Base-by-base conservation (phyloP, 2,329 filamentous ascomycete species). In the Periconia digitata region DNA sequence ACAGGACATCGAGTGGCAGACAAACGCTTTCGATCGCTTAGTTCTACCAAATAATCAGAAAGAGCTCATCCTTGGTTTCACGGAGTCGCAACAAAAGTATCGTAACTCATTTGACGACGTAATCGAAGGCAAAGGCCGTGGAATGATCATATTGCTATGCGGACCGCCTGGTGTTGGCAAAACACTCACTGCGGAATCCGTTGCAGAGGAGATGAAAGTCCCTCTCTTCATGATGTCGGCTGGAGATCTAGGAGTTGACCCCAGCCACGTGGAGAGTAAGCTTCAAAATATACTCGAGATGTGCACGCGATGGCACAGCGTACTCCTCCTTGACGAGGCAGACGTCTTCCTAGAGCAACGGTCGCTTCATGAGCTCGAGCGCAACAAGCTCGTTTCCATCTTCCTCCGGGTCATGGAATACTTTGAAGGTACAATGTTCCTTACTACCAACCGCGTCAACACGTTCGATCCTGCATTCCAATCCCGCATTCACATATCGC, bases 101-200 rank as follows among this genome's bases (percentile, higher is more conserved):
- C 54, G 56, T 24, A 56, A 59, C 10, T 49, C 52, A 2, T 63
- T 63, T 35, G 60, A 63, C 37, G 60, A 63, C 29, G 53, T 63
- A 1, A 60, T 63, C 21, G 69, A 74, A 22, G 78, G 77, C 23
- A 82, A 82, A 55, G 79, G 79, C 12, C 70, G 71, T 15, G 78
- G 79, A 8, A 73, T 80, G 44, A 78, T 81, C 46, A 67, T 81
- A 47, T 69, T 81, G 3, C 71, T 82, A 2, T 72, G 69, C 38
- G 79, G 78, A 2, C 75, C 75, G 0, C 78, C 79, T 0, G 79
- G 79, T 3, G 76, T 80, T 2, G 79, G 79, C 13, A 82, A 82
- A 64, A 82, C 79, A 0, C 47, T 64, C 17, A 65, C 60, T 8
- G 60, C 62, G 3, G 62, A 64, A 71, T 79, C 18, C 29, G 61